phyloP scores from a whole-genome alignment of 805 yeast species.

The Suhomyces sp. region DNA sequence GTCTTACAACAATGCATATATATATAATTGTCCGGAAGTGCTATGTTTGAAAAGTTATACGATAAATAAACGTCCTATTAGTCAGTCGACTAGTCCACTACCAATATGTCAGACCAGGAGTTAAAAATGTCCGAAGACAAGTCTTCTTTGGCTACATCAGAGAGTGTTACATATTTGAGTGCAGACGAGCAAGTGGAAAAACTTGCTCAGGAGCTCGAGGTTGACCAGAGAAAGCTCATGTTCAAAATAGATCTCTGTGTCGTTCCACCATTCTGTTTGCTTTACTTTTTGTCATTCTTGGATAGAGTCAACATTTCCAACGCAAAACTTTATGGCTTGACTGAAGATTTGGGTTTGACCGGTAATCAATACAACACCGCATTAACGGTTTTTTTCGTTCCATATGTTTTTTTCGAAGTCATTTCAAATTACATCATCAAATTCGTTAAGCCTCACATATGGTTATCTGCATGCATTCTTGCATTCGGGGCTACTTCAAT shows the following conservation, averaged over 20 bases:
- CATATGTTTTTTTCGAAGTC: constrained; percentile 63
- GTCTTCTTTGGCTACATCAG: not conserved
- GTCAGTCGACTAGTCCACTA: not conserved
- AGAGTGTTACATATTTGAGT: not conserved
- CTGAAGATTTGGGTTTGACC: constrained; percentile 47
- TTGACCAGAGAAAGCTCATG: constrained; percentile 55
- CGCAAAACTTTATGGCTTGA: constrained; percentile 72
- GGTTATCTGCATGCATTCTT: constrained; percentile 59
- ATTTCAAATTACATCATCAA: constrained; percentile 63
- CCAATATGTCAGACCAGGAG: not conserved
- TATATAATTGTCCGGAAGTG: not conserved
- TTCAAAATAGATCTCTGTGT: constrained; percentile 66
- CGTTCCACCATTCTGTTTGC: constrained; percentile 71
- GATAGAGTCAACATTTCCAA: constrained; percentile 83
- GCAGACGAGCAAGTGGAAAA: constrained; percentile 15
- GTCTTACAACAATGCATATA: not conserved
- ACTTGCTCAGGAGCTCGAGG: constrained; percentile 32
- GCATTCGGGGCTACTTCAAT: constrained; percentile 63
- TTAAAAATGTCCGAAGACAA: constrained; percentile 2
- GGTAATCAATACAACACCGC: constrained; percentile 64
- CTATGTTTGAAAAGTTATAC: not conserved
- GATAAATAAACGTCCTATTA: not conserved
- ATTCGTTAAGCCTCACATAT: constrained; percentile 57
- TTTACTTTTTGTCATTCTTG: constrained; percentile 73
- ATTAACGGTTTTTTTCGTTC: constrained; percentile 68